Evolutionary conservation across 2,329 filamentous ascomycete genomes (phyloP), one percentile per base, ranked within the genome.

Genomic region (Aspergillus ochraceus): DNA sequence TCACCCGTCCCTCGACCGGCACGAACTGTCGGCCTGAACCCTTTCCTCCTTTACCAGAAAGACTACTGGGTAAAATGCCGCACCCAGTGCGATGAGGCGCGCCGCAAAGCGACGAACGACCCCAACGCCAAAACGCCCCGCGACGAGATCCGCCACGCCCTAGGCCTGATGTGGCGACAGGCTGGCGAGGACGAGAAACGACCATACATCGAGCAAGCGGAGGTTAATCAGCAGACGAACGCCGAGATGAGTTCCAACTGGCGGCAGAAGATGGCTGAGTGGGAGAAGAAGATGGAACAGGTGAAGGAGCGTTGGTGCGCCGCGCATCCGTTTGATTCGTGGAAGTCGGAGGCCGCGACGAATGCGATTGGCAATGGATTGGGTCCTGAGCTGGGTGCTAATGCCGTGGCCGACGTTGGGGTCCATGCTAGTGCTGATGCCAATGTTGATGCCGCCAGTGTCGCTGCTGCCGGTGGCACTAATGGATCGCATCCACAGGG

Each of bases 131-230:
- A 92, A 67, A 84, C 84, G 2, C 79, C 82, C 2, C 82, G 85
- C 47, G 83, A 88, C 68, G 91, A 96, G 70, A 90, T 98, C 58
- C 90, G 95, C 36, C 86, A 88, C 54, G 91, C 92, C 73, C 86
- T 95, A 10, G 93, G 93, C 29, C 89, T 90, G 71, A 93, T 95
- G 88, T 99, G 95, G 95, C 91, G 90, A 67, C 89, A 90, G 53
- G 87, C 90, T 0, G 77, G 83, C 1, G 81, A 86, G 6, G 90
- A 90, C 49, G 84, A 87, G 66, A 91, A 89, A 70, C 83, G 84
- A 71, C 93, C 92, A 0, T 98, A 90, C 70, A 84, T 93, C 52
- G 88, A 92, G 29, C 84, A 88, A 72, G 90, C 90, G 4, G 83
- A 88, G 57, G 83, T 83, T 55, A 89, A 91, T 66, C 93, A 93